Evolutionary conservation across 768 basidiomycete species (phyloP).

Genomic region (Lactifluus subvellereus): DNA sequence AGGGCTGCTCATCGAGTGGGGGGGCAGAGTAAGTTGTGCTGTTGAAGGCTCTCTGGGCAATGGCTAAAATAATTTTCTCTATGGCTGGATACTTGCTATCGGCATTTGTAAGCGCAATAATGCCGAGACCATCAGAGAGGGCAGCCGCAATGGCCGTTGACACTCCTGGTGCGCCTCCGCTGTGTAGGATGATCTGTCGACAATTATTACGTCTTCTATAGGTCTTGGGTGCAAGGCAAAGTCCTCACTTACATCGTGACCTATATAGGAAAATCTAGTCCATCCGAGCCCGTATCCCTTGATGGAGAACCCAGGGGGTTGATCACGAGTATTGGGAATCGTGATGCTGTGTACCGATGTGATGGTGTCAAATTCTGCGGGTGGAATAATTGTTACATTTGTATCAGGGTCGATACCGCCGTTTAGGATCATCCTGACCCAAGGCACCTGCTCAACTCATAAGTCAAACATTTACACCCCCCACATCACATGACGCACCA

Average conservation of each 20-base stretch:
- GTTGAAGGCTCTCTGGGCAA: not conserved
- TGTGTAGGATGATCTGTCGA: conserved; percentile 31
- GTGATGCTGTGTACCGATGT: conserved; percentile 32
- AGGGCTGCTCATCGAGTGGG: too few relatives aligned
- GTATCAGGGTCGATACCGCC: conserved; percentile 31
- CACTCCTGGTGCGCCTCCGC: conserved; percentile 34
- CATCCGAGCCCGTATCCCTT: conserved; percentile 42
- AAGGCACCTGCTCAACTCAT: conserved; percentile 32
- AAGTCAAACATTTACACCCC: conserved; percentile 15
- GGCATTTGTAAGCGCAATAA: conserved; percentile 29
- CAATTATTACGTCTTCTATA: not conserved
- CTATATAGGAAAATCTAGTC: conserved; percentile 34
- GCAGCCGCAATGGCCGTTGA: conserved; percentile 32
- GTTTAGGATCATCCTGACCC: conserved; percentile 35
- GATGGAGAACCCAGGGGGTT: conserved; percentile 23
- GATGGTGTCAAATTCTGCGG: conserved; percentile 28
- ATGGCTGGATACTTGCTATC: conserved; percentile 7
- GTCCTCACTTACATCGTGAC: conserved; percentile 35
- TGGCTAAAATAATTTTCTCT: not conserved
- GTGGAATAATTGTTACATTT: conserved; percentile 33
- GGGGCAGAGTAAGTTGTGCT: not conserved
- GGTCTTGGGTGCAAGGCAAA: not conserved
- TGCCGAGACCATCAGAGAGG: conserved; percentile 34
- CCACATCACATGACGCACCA: too few relatives aligned
- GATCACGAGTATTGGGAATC: conserved; percentile 4